phyloP scores from a whole-genome alignment of 2,329 filamentous ascomycete genomes.

The Colletotrichum siamense region DNA sequence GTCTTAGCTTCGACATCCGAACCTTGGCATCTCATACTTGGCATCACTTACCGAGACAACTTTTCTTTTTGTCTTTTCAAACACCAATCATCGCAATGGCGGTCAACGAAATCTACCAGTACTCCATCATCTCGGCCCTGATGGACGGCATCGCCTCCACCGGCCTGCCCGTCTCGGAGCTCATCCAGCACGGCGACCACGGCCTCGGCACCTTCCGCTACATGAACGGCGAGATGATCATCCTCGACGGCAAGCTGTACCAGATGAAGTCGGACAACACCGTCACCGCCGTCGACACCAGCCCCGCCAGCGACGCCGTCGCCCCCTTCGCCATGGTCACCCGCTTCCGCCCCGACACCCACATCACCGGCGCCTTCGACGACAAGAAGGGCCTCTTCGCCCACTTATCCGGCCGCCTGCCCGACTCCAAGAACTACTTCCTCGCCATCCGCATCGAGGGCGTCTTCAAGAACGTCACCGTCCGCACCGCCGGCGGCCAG shows the following conservation, averaged over 20 bases:
- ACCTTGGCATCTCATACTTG: not conserved
- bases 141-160: slow-evolving; percentile 39
- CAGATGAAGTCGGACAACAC: slow-evolving; percentile 40
- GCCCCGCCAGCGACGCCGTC: slow-evolving; percentile 24
- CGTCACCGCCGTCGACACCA: slow-evolving; percentile 27
- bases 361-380: slow-evolving; percentile 22
- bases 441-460: slow-evolving; percentile 34
- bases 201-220: slow-evolving; percentile 38
- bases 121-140: slow-evolving; percentile 37
- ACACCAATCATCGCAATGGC: slow-evolving; percentile 28
- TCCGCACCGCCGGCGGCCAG: slow-evolving; percentile 38
- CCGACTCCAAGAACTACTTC: slow-evolving; percentile 32
- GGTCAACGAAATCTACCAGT: slow-evolving; percentile 37
- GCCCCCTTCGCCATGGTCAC: slow-evolving; percentile 39
- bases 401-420: slow-evolving; percentile 26
- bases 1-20: not conserved
- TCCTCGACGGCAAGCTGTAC: slow-evolving; percentile 35
- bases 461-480: slow-evolving; percentile 30
- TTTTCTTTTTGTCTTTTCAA: not conserved
- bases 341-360: slow-evolving; percentile 30
- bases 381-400: slow-evolving; percentile 31
- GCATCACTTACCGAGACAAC: not conserved
- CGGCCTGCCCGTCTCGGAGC: slow-evolving; percentile 31
- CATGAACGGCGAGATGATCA: slow-evolving; percentile 40
- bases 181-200: slow-evolving; percentile 37